Base-by-base conservation (phyloP, 306 rosid genomes). In the Boehmeria nivea region DNA sequence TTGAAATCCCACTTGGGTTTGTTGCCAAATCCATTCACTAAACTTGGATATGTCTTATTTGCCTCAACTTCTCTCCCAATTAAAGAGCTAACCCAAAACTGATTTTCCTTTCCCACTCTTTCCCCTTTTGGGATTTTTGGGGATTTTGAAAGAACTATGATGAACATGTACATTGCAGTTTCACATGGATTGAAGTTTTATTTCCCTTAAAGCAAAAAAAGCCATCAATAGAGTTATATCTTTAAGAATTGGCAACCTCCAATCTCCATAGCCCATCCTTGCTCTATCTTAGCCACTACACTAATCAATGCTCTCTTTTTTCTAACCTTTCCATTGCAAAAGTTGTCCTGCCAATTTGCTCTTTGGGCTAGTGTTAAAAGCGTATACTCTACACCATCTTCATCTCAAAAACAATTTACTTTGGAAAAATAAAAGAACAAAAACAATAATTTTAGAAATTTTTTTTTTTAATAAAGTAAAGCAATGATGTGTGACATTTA, bases 191-290 rank as follows among this genome's bases (percentile, higher is more conserved):
- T 52, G 66, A 64, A 64, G 68, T 48, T 58, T 61, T 53, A 50
- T 14, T 50, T 55, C 67, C 55, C 58, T 34, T 48, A 43, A 57
- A 70, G 71, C 60, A 57, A 57, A 54, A n/a, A 47, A 65, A 67
- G 61, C 69, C 59, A 61, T 60, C 56, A 38, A 59, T 58, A 49
- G 71, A 60, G 63, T 64, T 62, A 42, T 71, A 56, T 75, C 94
- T 79, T 85, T 74, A 76, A 75, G 89, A 76, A 74, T 79, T 72
- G 71, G 77, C 78, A 67, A 76, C 51, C 79, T 60, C 27, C 63
- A 40, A 11, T 40, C 17, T 40, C 45, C 45, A 11, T 40, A 11
- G 45, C 15, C 16, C 45, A 12, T 3, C 3, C 53, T 40, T 52
- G 12, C 24, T 28, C 54, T 24, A 15, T 14, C 53, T 40, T 31